Conservation (phyloP, 805 yeast genomes). For the Ogataea salicorniae region DNA sequence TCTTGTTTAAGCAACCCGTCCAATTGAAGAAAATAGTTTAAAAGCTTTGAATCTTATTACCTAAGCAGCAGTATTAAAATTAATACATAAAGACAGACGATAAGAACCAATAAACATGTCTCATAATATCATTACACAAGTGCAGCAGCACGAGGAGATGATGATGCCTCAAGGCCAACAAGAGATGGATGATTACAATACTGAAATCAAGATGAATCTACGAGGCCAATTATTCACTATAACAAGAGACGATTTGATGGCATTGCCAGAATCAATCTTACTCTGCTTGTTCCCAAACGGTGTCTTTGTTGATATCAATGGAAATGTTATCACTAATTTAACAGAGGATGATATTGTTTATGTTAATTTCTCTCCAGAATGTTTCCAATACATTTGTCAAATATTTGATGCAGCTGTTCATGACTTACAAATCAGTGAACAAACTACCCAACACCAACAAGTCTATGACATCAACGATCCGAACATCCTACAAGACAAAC, state of each 20-base stretch:
- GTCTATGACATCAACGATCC: slow-evolving; percentile 39
- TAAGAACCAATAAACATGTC: slow-evolving; percentile 15
- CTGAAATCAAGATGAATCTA: slow-evolving; percentile 70
- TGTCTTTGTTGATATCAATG: slow-evolving; percentile 71
- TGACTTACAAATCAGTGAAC: slow-evolving; percentile 44
- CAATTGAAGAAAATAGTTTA: too few relatives aligned
- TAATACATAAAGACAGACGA: too few relatives aligned
- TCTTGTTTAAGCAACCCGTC: too few relatives aligned
- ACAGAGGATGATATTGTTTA: slow-evolving; percentile 76
- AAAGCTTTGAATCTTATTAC: too few relatives aligned
- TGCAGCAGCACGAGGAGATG: slow-evolving; percentile 32
- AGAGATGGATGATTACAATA: slow-evolving; percentile 45
- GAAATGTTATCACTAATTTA: slow-evolving; percentile 71
- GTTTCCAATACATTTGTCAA: slow-evolving; percentile 78
- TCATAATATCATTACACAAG: slow-evolving; percentile 65
- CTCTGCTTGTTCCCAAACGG: slow-evolving; percentile 89
- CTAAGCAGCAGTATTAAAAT: too few relatives aligned
- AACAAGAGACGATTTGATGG: slow-evolving; percentile 84
- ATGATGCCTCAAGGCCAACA: slow-evolving; percentile 14
- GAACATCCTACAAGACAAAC: slow-evolving; percentile 69
- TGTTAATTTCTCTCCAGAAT: slow-evolving; percentile 81
- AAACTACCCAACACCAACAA: slow-evolving; percentile 21
- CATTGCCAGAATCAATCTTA: slow-evolving; percentile 84
- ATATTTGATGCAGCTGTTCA: slow-evolving; percentile 65
- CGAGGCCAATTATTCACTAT: slow-evolving; percentile 72